phyloP scores from a whole-genome alignment of 768 basidiomycete genomes.

The Agaricus subrufescens region DNA sequence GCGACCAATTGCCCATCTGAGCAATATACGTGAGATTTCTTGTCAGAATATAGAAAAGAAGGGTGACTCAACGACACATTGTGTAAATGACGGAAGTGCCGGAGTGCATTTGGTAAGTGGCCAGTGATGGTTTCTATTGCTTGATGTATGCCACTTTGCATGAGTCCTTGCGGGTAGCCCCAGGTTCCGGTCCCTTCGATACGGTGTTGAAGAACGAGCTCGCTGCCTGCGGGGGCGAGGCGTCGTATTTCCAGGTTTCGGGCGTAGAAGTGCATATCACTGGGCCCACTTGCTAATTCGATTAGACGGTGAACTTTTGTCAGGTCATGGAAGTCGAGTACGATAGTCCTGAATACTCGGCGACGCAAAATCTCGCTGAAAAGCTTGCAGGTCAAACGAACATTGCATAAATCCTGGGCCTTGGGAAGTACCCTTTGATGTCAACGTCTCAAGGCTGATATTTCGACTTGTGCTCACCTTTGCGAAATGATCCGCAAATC shows the following conservation, averaged over 20 bases:
- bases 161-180: not conserved
- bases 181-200: not conserved
- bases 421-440: not conserved
- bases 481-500: not conserved
- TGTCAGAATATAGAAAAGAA: not conserved
- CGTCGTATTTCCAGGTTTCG: not conserved
- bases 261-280: not conserved
- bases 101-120: not conserved
- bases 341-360: not conserved
- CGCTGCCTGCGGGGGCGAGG: not conserved
- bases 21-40: not conserved
- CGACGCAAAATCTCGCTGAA: not conserved
- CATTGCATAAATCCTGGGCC: not conserved
- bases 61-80: not conserved
- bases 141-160: not conserved
- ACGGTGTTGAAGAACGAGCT: not conserved
- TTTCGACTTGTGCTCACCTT: not conserved
- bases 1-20: not conserved
- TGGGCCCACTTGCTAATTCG: not conserved
- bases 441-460: no score
- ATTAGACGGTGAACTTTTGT: not conserved
- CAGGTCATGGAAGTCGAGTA: not conserved
- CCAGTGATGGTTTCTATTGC: not conserved
- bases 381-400: not conserved
- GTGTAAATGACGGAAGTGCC: not conserved